Evolutionary conservation across 768 basidiomycete species (phyloP).

Genomic region (Panaeolus papilionaceus): DNA sequence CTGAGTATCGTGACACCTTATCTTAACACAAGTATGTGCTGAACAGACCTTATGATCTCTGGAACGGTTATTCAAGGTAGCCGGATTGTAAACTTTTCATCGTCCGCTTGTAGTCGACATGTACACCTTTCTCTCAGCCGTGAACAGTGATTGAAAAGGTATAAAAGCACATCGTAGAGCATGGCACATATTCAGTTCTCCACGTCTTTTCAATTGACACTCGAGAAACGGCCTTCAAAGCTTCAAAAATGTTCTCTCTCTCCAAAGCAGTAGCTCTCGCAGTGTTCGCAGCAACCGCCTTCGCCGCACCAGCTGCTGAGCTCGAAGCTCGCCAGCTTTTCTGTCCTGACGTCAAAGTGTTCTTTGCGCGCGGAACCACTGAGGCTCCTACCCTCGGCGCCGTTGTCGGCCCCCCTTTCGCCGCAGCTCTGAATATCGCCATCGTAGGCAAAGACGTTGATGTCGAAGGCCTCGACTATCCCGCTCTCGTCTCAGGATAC

Average conservation of each 20-base stretch:
- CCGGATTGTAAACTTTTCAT: not conserved
- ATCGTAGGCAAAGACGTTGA: constrained; percentile 17
- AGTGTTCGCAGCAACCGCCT: not conserved
- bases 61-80: constrained; percentile 8
- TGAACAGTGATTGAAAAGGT: not conserved
- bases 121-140: not conserved
- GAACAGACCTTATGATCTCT: not conserved
- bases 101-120: not conserved
- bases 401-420: constrained; percentile 26
- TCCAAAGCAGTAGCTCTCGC: not conserved
- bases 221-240: not conserved
- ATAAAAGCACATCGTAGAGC: not conserved
- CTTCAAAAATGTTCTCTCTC: constrained; percentile 7
- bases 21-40: not conserved
- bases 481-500: constrained; percentile 18
- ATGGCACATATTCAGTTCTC: not conserved
- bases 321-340: not conserved
- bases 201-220: not conserved
- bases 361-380: constrained; percentile 26
- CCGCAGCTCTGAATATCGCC: constrained; percentile 13
- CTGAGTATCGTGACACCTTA: not conserved
- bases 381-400: constrained; percentile 23
- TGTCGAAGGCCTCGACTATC: constrained; percentile 24
- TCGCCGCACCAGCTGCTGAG: not conserved
- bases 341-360: constrained; percentile 19